Evolutionary conservation across 169 alveolate species (phyloP).

Genomic region (Cytauxzoon felis): DNA sequence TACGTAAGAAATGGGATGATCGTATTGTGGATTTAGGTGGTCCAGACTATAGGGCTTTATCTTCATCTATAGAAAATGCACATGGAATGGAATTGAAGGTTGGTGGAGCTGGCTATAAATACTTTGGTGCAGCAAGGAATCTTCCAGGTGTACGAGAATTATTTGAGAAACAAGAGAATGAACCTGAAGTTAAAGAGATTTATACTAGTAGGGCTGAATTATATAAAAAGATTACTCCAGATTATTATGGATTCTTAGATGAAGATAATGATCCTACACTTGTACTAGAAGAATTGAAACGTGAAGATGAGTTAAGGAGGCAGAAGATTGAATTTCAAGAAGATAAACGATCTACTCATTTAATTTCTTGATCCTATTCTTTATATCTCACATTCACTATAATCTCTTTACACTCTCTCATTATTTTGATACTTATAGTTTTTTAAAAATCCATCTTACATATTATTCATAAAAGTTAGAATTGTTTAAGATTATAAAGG

Average conservation of each 20-base stretch:
- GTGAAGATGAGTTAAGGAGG: no score
- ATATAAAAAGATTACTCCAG: slow-evolving; percentile 41
- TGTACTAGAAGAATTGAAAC: background rate
- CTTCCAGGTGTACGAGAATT: slow-evolving; percentile 91
- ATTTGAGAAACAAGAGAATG: slow-evolving; percentile 75
- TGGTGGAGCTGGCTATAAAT: slow-evolving; percentile 86
- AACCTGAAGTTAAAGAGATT: slow-evolving; percentile 21
- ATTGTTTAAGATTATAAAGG: slow-evolving; percentile 24
- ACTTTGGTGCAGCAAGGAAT: slow-evolving; percentile 94
- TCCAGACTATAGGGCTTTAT: slow-evolving; percentile 70
- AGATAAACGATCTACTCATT: no score
- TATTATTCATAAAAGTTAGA: background rate
- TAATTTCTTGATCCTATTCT: no score
- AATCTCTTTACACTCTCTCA: background rate
- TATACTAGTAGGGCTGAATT: slow-evolving; percentile 53
- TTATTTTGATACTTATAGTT: background rate
- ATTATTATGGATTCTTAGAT: slow-evolving; percentile 52
- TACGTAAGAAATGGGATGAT: slow-evolving; percentile 88
- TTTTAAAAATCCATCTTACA: background rate
- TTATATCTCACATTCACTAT: no score
- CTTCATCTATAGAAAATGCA: slow-evolving; percentile 34
- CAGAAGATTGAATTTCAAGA: no score
- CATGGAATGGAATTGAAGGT: slow-evolving; percentile 71
- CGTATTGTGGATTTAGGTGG: slow-evolving; percentile 88
- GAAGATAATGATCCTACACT: slow-evolving; percentile 34